A percentile compares a stretch with the other conserved stretches of the same genome.
Conservation (phyloP, 805 yeast species). For the Candida rishiriensis region DNA sequence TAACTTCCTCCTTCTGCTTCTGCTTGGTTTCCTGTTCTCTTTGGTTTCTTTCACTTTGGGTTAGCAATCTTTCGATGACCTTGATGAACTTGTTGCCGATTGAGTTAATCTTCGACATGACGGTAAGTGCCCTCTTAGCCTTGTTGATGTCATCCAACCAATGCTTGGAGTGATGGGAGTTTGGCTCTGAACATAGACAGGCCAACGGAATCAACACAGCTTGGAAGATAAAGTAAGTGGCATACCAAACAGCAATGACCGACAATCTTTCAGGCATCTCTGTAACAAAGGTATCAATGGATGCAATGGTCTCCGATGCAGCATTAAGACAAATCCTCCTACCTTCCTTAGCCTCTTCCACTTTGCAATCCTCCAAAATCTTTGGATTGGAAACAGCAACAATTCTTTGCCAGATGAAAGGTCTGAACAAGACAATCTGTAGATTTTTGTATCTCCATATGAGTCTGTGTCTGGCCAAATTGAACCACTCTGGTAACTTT, state of each 20-base stretch:
- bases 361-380: slow-evolving; percentile 28
- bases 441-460: slow-evolving; percentile 57
- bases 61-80: slow-evolving; percentile 39
- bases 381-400: slow-evolving; percentile 34
- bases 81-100: slow-evolving; percentile 42
- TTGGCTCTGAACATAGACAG: slow-evolving; percentile 48
- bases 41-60: slow-evolving; percentile 6
- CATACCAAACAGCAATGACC: slow-evolving; percentile 58
- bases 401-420: slow-evolving; percentile 52
- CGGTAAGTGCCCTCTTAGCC: slow-evolving; percentile 36
- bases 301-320: slow-evolving; percentile 48
- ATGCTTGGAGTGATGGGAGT: slow-evolving; percentile 36
- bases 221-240: slow-evolving; percentile 59
- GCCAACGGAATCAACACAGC: slow-evolving; percentile 57
- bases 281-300: slow-evolving; percentile 39
- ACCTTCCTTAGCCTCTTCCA: slow-evolving; percentile 45
- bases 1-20: neutral
- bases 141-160: slow-evolving; percentile 43
- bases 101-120: slow-evolving; percentile 38
- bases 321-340: slow-evolving; percentile 45
- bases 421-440: slow-evolving; percentile 50
- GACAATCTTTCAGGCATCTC: slow-evolving; percentile 25
- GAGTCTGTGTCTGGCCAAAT: slow-evolving; percentile 47
- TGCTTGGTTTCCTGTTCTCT: slow-evolving; percentile 1
- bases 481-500: slow-evolving; percentile 46